phyloP scores from a whole-genome alignment of 108 stramenopile species.

The Cyclotella sp. region DNA sequence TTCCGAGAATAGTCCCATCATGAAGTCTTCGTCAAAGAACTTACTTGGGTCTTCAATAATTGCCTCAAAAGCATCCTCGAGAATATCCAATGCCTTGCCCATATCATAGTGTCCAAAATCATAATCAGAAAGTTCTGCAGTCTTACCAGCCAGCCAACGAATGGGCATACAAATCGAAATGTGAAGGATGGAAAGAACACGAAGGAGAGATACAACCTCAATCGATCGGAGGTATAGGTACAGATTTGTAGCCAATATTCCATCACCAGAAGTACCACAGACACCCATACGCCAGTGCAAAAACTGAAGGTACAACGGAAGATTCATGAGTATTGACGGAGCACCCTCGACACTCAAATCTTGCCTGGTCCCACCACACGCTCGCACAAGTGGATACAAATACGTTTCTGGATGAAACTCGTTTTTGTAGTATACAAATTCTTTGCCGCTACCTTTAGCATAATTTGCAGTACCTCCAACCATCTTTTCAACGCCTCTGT shows the following conservation, averaged over 20 bases:
- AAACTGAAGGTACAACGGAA: slow-evolving; percentile 19
- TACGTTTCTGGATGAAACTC: slow-evolving; percentile 2
- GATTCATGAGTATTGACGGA: slow-evolving; percentile 24
- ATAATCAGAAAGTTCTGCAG: neutral
- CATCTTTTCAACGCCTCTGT: slow-evolving; percentile 17
- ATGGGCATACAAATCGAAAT: slow-evolving; percentile 11
- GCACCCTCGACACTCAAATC: slow-evolving; percentile 12
- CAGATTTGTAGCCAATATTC: slow-evolving; percentile 4
- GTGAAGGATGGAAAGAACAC: slow-evolving; percentile 22
- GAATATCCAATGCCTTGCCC: too few relatives aligned
- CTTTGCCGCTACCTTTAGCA: neutral
- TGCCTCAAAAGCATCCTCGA: slow-evolving; percentile 9
- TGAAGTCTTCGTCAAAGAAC: slow-evolving; percentile 25
- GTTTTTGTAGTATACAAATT: neutral
- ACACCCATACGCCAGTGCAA: slow-evolving; percentile 3
- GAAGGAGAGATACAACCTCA: slow-evolving; percentile 10
- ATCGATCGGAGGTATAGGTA: slow-evolving; percentile 8
- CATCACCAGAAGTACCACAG: neutral
- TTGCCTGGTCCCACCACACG: slow-evolving; percentile 18
- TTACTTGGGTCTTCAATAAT: neutral
- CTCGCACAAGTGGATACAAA: slow-evolving; percentile 11
- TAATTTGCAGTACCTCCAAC: slow-evolving; percentile 15
- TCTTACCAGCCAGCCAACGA: slow-evolving; percentile 14
- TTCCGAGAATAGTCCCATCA: slow-evolving; percentile 17
- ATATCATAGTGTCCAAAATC: slow-evolving; percentile 7